These are phyloP conservation scores for Xenosphaeropsis pyriputrescens DNA, from an alignment of 2,329 filamentous ascomycete genomes.

Conservation along the genomic window DNA sequence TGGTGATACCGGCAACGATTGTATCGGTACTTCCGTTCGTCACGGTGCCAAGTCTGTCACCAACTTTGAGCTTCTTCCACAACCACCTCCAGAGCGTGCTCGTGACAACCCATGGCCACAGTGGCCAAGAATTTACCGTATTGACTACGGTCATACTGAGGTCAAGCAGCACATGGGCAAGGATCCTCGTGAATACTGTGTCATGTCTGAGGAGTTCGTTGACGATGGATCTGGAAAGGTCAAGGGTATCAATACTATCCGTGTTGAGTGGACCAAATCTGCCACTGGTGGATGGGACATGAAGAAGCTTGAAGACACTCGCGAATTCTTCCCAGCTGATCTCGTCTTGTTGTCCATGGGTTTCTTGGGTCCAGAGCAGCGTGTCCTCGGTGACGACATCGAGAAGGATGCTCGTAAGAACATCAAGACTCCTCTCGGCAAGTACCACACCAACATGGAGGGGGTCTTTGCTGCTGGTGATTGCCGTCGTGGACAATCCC, in stretches of 20 bases:
- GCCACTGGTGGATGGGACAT: conserved; percentile 90
- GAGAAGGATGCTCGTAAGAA: conserved; percentile 92
- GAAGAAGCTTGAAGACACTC: conserved; percentile 88
- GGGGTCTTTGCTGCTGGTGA: conserved; percentile 92
- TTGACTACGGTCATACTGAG: conserved; percentile 95
- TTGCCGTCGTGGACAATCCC: conserved; percentile 83
- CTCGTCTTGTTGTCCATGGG: conserved; percentile 93
- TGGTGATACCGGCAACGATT: conserved; percentile 96
- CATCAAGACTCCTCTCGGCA: conserved; percentile 79
- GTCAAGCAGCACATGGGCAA: conserved; percentile 94
- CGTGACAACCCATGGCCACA: conserved; percentile 96
- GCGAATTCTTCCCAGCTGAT: conserved; percentile 94
- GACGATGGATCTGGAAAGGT: conserved; percentile 78
- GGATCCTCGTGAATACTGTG: conserved; percentile 92
- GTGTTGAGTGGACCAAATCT: conserved; percentile 91
- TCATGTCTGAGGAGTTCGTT: conserved; percentile 96
- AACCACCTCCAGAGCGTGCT: conserved; percentile 81
- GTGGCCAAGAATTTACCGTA: conserved; percentile 94
- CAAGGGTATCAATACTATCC: conserved; percentile 90
- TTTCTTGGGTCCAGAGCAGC: conserved; percentile 86
- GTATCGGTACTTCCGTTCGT: conserved; percentile 89
- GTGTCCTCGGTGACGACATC: conserved; percentile 72
- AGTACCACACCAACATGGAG: conserved; percentile 76
- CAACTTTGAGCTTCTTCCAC: conserved; percentile 91
- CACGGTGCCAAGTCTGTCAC: conserved; percentile 91